Percentiles rank a stretch among this genome's conserved stretches.
phyloP scores from a whole-genome alignment of 768 basidiomycete genomes.

The Amanita brunnescens region DNA sequence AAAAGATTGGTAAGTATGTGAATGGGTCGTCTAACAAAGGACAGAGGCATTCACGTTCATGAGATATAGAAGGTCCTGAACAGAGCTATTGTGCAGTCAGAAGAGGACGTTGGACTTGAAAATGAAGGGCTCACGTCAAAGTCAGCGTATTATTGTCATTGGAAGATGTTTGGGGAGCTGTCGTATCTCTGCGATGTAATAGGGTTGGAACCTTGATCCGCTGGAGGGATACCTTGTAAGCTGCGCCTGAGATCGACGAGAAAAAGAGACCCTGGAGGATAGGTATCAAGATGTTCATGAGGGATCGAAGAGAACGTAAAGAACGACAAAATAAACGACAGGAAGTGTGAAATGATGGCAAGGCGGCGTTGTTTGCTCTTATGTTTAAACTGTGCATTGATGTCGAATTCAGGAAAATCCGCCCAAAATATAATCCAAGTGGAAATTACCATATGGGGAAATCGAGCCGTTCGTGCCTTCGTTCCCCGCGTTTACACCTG shows the following conservation, averaged over 20 bases:
- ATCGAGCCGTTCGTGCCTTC: background rate
- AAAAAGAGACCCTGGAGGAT: constrained; percentile 30
- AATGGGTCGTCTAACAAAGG: background rate
- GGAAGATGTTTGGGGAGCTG: constrained; percentile 9
- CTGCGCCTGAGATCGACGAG: constrained; percentile 27
- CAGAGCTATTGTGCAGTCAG: constrained; percentile 38
- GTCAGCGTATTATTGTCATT: constrained; percentile 27
- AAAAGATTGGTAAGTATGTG: constrained; percentile 4
- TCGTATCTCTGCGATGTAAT: constrained; percentile 29
- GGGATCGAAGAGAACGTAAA: constrained; percentile 17
- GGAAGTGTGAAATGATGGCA: background rate
- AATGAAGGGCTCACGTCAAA: constrained; percentile 30
- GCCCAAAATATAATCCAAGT: background rate
- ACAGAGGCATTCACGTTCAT: constrained; percentile 47
- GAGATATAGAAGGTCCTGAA: constrained; percentile 72
- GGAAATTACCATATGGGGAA: constrained; percentile 9
- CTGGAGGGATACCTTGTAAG: constrained; percentile 39
- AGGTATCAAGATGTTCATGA: constrained; percentile 35
- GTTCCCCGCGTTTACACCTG: background rate
- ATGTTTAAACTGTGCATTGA: background rate
- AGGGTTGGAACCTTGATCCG: constrained; percentile 28
- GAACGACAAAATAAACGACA: constrained; percentile 18
- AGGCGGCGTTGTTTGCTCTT: background rate
- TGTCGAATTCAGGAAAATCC: background rate
- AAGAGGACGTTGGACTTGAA: background rate